Conservation (phyloP, 768 basidiomycete genomes). For the Tubosaeta sp. region DNA sequence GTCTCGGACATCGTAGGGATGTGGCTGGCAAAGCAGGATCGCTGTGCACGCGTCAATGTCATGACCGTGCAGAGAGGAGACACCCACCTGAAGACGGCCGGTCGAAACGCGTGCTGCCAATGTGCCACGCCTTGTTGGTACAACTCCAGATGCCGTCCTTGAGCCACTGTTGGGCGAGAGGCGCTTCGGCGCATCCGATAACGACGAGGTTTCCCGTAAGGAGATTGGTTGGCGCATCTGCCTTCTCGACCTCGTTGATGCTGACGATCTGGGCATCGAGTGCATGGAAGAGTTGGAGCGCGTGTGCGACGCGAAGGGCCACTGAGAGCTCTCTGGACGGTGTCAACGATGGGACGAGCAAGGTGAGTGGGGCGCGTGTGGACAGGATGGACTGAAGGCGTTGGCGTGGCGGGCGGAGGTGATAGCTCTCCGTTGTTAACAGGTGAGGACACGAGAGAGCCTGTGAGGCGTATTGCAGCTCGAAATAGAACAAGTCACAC, state of each 20-base stretch:
- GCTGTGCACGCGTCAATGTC: slow-evolving; percentile 27
- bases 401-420: slow-evolving; percentile 16
- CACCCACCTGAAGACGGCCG: slow-evolving; percentile 20
- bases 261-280: slow-evolving; percentile 60
- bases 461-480: background rate
- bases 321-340: slow-evolving; percentile 41
- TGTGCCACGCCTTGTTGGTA: slow-evolving; percentile 18
- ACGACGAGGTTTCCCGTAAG: slow-evolving; percentile 52
- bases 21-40: slow-evolving; percentile 55
- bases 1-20: slow-evolving; percentile 24
- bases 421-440: background rate
- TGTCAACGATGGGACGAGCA: slow-evolving; percentile 47
- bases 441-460: background rate
- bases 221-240: background rate
- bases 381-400: slow-evolving; percentile 67
- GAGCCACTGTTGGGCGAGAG: slow-evolving; percentile 33
- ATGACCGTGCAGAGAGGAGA: background rate
- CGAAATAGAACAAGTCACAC: background rate
- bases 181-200: slow-evolving; percentile 42
- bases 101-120: slow-evolving; percentile 13
- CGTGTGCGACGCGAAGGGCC: slow-evolving; percentile 65
- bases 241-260: slow-evolving; percentile 31
- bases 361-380: slow-evolving; percentile 45
- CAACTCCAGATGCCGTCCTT: slow-evolving; percentile 15
- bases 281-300: slow-evolving; percentile 62